phyloP scores from a whole-genome alignment of 352 stramenopile genomes.

The Halophytophthora polymorphica region DNA sequence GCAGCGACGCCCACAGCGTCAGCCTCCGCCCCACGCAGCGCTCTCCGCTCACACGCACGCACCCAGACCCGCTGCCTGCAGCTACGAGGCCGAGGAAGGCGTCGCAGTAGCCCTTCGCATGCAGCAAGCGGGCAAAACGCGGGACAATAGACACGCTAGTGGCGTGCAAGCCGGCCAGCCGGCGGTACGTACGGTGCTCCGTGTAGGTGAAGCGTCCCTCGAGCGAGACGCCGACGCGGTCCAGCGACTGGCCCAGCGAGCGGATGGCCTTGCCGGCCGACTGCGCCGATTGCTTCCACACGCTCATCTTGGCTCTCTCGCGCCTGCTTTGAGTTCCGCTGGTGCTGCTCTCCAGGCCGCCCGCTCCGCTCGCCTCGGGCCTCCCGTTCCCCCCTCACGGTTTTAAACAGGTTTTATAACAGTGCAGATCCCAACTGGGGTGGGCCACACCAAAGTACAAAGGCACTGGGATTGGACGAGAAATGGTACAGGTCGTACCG shows the following conservation, averaged over 20 bases:
- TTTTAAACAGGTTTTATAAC: slow-evolving; percentile 8
- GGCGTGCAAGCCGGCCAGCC: too few relatives aligned
- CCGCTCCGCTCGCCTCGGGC: slow-evolving; percentile 3
- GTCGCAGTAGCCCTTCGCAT: too few relatives aligned
- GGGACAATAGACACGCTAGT: too few relatives aligned
- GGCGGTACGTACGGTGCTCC: slow-evolving; percentile 73
- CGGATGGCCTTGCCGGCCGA: slow-evolving; percentile 81
- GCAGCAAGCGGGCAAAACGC: too few relatives aligned
- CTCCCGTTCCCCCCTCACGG: slow-evolving; percentile 19
- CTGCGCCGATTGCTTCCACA: slow-evolving; percentile 66
- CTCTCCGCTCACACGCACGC: too few relatives aligned
- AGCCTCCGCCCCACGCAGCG: neutral
- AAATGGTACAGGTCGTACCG: neutral
- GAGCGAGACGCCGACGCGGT: slow-evolving; percentile 81
- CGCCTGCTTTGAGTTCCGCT: slow-evolving; percentile 29
- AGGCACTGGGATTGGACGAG: too few relatives aligned
- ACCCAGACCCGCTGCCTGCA: too few relatives aligned
- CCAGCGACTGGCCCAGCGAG: slow-evolving; percentile 79
- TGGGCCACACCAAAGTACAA: too few relatives aligned
- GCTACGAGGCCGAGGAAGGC: too few relatives aligned
- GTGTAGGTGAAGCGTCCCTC: slow-evolving; percentile 83
- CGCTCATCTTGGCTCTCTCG: slow-evolving; percentile 27
- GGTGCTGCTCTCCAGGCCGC: slow-evolving; percentile 11
- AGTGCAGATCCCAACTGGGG: too few relatives aligned
- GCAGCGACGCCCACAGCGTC: slow-evolving; percentile 1